Evolutionary conservation across 2,329 filamentous ascomycete genomes (phyloP), one percentile per base, ranked within the genome.

Genomic region (Plectosphaerella cucumerina): DNA sequence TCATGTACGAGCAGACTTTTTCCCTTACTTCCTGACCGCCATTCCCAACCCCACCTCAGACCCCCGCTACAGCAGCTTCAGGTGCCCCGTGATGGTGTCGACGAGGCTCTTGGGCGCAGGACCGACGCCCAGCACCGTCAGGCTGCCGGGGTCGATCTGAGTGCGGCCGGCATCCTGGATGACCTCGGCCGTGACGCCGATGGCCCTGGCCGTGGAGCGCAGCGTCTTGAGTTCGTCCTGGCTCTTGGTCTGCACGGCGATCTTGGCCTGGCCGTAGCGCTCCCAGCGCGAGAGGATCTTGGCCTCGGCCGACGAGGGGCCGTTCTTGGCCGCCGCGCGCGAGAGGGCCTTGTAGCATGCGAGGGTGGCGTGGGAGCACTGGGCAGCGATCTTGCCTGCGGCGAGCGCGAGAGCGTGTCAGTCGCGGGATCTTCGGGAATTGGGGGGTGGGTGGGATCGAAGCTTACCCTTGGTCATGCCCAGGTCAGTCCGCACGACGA

Each of bases 381-480:
- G 94, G 8, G 94, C 94, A 51, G 90, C 94, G 62, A 97, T 97
- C 78, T 99, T 99, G 62, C 93, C 93, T 96, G 57, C n/a, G n/a
- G n/a, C n/a, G 44, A 45, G 21, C 15, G 23, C 49, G 23, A 44
- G 14, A 22, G n/a, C 11, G 33, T 33, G 47, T 54, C 18, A 54
- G 48, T 33, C 42, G 37, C 17, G n/a, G 23, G 37, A 10, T 14
- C 12, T 37, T n/a, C 33, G 22, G 34, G 50, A 34, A 50, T 34
- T n/a, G 14, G 26, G 8, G 12, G 34, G 17, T 34, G 49, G 46
- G 42, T 34, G 35, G 14, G 39, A 45, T 21, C 17, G 37, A 34
- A 21, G 48, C 46, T 26, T 34, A 94, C 93, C 93, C 74, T 96
- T 97, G 10, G 89, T 94, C 94, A 99, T 99, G 61, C 93, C 93